Evolutionary conservation across 306 rosid species (phyloP).

Genomic region (Glycine tomentella): DNA sequence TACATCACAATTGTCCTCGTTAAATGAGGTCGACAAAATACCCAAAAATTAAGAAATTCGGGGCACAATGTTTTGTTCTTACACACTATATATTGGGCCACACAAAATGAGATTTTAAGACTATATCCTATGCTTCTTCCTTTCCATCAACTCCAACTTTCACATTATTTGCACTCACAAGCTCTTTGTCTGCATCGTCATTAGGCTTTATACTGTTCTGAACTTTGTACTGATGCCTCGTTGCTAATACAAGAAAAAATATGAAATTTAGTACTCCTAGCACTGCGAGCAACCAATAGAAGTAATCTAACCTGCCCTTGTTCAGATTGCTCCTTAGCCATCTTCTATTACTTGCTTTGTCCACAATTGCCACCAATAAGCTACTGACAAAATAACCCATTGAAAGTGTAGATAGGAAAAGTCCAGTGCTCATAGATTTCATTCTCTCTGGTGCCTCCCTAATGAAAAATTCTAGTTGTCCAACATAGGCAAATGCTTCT

Average conservation of each 20-base stretch:
- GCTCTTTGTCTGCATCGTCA: slow-evolving; percentile 61
- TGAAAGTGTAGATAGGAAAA: slow-evolving; percentile 80
- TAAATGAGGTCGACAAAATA: slow-evolving; percentile 33
- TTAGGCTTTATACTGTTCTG: slow-evolving; percentile 46
- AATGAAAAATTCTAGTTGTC: slow-evolving; percentile 94
- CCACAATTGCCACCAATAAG: slow-evolving; percentile 73
- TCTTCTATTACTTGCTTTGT: slow-evolving; percentile 65
- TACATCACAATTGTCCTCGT: slow-evolving; percentile 22
- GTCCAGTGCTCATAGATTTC: slow-evolving; percentile 98
- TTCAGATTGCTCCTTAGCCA: slow-evolving; percentile 84
- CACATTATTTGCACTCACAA: slow-evolving; percentile 52
- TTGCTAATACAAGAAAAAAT: slow-evolving; percentile 70
- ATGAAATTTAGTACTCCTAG: slow-evolving; percentile 68
- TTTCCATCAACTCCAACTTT: slow-evolving; percentile 53
- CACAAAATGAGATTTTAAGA: slow-evolving; percentile 25
- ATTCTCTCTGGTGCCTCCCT: slow-evolving; percentile 96
- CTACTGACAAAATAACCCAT: slow-evolving; percentile 95
- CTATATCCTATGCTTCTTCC: slow-evolving; percentile 57
- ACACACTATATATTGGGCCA: slow-evolving; percentile 16
- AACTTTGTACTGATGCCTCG: slow-evolving; percentile 76
- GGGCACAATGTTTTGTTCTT: slow-evolving; percentile 9
- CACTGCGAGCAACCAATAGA: slow-evolving; percentile 81
- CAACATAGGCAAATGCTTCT: slow-evolving; percentile 94
- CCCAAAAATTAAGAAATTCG: slow-evolving; percentile 33
- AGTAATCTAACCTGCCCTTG: slow-evolving; percentile 68